Evolutionary conservation across 225 moss, liverwort and hornwort species (phyloP).

Genomic region (Anthoceros angustus): DNA sequence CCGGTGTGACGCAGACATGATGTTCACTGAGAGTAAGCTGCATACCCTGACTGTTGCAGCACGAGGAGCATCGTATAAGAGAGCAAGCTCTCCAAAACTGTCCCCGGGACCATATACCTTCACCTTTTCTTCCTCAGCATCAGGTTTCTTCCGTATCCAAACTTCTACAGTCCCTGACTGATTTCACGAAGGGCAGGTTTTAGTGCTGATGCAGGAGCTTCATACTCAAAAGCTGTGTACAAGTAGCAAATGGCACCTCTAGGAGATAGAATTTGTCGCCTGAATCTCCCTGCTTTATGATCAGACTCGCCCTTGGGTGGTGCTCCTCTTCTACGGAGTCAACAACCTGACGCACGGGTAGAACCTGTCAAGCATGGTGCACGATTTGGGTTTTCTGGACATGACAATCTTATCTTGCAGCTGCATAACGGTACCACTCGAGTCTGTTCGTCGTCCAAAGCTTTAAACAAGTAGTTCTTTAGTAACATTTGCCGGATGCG

Average conservation of each 20-base stretch:
- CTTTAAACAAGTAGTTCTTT: slow-evolving; percentile 70
- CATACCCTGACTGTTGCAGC: slow-evolving; percentile 70
- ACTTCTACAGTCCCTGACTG: slow-evolving; percentile 78
- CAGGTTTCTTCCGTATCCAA: slow-evolving; percentile 26
- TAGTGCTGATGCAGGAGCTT: not conserved
- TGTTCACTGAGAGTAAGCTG: not conserved
- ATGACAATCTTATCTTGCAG: not conserved
- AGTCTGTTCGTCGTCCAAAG: slow-evolving; percentile 66
- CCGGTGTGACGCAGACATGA: not conserved
- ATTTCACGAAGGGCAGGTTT: not conserved
- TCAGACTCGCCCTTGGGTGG: slow-evolving; percentile 29
- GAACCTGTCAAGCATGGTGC: not conserved
- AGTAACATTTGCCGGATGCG: slow-evolving; percentile 42
- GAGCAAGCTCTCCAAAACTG: slow-evolving; percentile 88
- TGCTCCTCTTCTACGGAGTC: slow-evolving; percentile 71
- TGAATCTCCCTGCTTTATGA: slow-evolving; percentile 68
- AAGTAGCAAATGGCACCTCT: slow-evolving; percentile 28
- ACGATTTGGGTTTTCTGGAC: not conserved
- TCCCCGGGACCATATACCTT: slow-evolving; percentile 72
- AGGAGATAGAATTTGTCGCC: slow-evolving; percentile 62
- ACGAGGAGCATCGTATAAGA: slow-evolving; percentile 66
- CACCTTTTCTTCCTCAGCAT: slow-evolving; percentile 29
- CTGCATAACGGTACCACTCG: slow-evolving; percentile 23
- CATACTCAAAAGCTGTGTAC: too few species aligned
- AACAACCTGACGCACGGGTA: slow-evolving; percentile 33